Percentiles rank a stretch among this genome's conserved stretches.
These are phyloP conservation scores for Stephanocyclus meneghinianus DNA, from an alignment of 352 stramenopile species.

Conservation along the genomic window DNA sequence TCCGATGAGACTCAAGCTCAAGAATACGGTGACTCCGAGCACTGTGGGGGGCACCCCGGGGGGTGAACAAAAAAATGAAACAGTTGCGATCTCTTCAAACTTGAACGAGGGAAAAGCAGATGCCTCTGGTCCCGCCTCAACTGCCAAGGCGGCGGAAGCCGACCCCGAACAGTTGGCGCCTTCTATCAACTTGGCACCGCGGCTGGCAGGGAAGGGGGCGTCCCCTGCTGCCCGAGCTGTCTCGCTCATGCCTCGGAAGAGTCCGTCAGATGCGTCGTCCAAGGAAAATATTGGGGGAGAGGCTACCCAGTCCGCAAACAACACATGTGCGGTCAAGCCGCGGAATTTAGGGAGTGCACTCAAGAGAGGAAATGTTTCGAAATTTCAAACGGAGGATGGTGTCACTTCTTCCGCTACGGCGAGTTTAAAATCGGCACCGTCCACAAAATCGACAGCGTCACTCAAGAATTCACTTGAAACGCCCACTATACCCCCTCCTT, in stretches of 20 bases:
- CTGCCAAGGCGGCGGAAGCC: background rate
- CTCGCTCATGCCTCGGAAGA: conserved; percentile 23
- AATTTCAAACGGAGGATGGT: background rate
- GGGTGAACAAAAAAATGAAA: background rate
- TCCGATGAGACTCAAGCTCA: conserved; percentile 14
- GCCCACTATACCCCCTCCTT: conserved; percentile 24
- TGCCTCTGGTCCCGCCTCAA: background rate
- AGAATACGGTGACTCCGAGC: conserved; percentile 22
- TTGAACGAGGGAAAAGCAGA: background rate
- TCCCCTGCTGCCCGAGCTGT: conserved; percentile 11
- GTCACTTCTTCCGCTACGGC: background rate
- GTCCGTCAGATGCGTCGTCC: background rate
- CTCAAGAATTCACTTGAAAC: background rate
- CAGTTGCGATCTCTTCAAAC: background rate
- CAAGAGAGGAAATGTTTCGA: background rate
- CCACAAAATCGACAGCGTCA: background rate
- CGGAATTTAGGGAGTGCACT: conserved; percentile 12
- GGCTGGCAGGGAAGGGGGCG: background rate
- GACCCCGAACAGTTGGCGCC: background rate
- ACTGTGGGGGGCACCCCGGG: background rate
- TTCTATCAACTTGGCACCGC: conserved; percentile 16
- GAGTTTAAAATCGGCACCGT: background rate
- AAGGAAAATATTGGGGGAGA: background rate
- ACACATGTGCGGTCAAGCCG: conserved; percentile 3
- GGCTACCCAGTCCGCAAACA: background rate